Evolutionary conservation across 2,329 filamentous ascomycete genomes (phyloP).

Genomic region (Dactylellina sp.): DNA sequence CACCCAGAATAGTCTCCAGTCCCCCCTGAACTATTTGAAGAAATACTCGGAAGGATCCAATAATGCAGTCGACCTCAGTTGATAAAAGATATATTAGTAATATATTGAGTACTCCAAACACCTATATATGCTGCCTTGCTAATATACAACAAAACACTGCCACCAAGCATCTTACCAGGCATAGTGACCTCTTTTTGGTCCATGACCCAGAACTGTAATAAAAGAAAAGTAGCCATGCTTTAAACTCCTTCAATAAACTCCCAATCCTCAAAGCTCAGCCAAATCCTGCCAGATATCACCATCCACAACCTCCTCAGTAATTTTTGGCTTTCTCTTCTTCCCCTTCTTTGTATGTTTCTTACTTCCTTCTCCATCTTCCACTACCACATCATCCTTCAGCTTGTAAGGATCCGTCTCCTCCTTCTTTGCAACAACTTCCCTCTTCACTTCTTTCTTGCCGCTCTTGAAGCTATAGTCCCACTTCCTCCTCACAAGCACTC

Average conservation of each 20-base stretch:
- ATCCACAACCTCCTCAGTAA: conserved; percentile 5
- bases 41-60: too few relatives aligned
- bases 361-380: background rate
- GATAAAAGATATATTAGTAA: too few relatives aligned
- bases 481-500: conserved; percentile 23
- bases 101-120: too few relatives aligned
- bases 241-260: background rate
- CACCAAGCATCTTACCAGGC: too few relatives aligned
- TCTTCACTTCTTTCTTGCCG: conserved; percentile 14
- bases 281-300: conserved; percentile 53
- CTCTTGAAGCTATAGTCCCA: conserved; percentile 33
- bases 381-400: conserved; percentile 13
- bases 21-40: too few relatives aligned
- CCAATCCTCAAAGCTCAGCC: conserved; percentile 20
- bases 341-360: conserved; percentile 11
- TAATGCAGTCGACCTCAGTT: too few relatives aligned
- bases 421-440: conserved; percentile 3
- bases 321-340: conserved; percentile 22
- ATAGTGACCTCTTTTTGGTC: too few relatives aligned
- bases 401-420: conserved; percentile 37
- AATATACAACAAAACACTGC: too few relatives aligned
- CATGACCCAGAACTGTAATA: too few relatives aligned
- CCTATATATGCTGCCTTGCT: too few relatives aligned
- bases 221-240: too few relatives aligned
- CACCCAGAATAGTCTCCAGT: too few relatives aligned